Conservation (phyloP, 2,329 filamentous ascomycete species). For the Gnomoniopsis sp. region DNA sequence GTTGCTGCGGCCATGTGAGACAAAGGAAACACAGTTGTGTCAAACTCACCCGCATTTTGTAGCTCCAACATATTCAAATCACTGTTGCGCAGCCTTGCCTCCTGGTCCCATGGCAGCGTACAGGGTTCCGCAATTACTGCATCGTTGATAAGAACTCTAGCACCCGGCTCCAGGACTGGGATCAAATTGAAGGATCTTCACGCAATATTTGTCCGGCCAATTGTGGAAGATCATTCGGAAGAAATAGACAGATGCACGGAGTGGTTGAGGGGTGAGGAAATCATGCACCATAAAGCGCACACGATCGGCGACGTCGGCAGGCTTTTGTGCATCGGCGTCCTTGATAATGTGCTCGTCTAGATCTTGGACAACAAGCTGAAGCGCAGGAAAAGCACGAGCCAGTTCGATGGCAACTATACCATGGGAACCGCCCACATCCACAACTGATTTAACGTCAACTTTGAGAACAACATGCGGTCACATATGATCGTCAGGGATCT, state of each 20-base stretch:
- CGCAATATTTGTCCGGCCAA: slow-evolving; percentile 10
- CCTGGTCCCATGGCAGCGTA: neutral
- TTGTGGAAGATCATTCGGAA: slow-evolving; percentile 6
- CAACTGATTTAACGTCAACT: too few species aligned
- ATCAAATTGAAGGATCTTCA: slow-evolving; percentile 3
- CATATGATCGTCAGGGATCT: too few species aligned
- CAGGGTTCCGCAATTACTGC: neutral
- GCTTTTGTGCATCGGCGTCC: neutral
- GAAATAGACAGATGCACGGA: slow-evolving; percentile 2
- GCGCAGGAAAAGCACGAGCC: neutral
- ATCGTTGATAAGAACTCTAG: slow-evolving; percentile 2
- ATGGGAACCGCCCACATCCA: too few species aligned
- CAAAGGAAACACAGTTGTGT: neutral
- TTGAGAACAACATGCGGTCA: too few species aligned
- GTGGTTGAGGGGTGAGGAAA: slow-evolving; percentile 1
- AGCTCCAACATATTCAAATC: slow-evolving; percentile 4
- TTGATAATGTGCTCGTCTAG: slow-evolving; percentile 1
- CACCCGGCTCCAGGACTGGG: too few species aligned
- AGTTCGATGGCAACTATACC: too few species aligned
- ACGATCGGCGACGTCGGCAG: neutral
- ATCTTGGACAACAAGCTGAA: slow-evolving; percentile 7
- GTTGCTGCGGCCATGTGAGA: too few species aligned
- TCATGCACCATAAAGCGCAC: slow-evolving; percentile 7
- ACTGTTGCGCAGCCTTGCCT: neutral
- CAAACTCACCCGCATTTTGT: slow-evolving; percentile 6